These are phyloP conservation scores for Cyberlindnera sargentensis DNA, from an alignment of 805 yeast genomes.

Conservation along the genomic window DNA sequence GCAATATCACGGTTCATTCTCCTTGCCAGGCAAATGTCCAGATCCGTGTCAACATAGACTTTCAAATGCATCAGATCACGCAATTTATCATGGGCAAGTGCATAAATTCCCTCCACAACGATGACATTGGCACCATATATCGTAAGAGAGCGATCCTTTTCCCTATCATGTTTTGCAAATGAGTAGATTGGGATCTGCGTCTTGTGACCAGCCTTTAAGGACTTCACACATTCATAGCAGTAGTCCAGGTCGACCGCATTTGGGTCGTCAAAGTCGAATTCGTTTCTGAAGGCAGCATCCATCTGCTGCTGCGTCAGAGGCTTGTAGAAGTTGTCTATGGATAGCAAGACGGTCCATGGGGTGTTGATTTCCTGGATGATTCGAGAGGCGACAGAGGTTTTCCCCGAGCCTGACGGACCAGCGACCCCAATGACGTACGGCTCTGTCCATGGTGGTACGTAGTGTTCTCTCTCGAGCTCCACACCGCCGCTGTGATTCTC, in stretches of 20 bases:
- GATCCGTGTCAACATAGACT: constrained; percentile 88
- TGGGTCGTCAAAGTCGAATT: constrained; percentile 85
- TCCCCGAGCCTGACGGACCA: constrained; percentile 86
- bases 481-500: neutral
- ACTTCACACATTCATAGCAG: constrained; percentile 52
- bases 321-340: constrained; percentile 86
- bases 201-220: constrained; percentile 63
- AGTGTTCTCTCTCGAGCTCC: constrained; percentile 18
- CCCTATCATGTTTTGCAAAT: constrained; percentile 50
- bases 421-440: constrained; percentile 87
- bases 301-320: constrained; percentile 62
- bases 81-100: constrained; percentile 64
- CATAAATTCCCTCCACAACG: constrained; percentile 86
- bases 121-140: constrained; percentile 93
- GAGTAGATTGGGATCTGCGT: constrained; percentile 67
- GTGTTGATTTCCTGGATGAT: constrained; percentile 73
- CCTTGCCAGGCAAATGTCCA: constrained; percentile 87
- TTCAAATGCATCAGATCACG: constrained; percentile 76
- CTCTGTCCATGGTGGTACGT: constrained; percentile 82
- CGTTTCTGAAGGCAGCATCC: constrained; percentile 53
- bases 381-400: constrained; percentile 82
- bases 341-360: constrained; percentile 90
- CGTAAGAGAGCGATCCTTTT: constrained; percentile 52
- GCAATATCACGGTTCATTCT: constrained; percentile 82
- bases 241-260: constrained; percentile 76